Conservation (phyloP, 345 rosid species). For the Kandelia obovata region DNA sequence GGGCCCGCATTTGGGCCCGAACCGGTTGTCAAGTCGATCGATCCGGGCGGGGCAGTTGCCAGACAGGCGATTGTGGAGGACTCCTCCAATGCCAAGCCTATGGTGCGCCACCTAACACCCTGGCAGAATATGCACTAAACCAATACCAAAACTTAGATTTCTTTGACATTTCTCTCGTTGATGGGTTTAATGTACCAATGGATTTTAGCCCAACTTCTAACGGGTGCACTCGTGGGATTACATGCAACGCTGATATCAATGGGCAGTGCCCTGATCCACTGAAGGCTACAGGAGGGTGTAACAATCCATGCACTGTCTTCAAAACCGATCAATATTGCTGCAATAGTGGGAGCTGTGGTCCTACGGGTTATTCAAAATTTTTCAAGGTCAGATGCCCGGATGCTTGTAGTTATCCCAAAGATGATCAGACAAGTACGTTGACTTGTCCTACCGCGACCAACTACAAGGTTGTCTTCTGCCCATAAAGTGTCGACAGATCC, state of each 20-base stretch:
- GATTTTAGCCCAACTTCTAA: conserved; percentile 15
- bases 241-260: not conserved
- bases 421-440: conserved; percentile 13
- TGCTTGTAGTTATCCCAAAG: conserved; percentile 23
- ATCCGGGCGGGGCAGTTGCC: not conserved
- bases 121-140: conserved; percentile 10
- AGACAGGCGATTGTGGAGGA: conserved; percentile 18
- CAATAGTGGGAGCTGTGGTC: conserved; percentile 8
- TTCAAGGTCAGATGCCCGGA: conserved; percentile 16
- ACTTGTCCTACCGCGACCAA: conserved; percentile 19
- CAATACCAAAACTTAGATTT: not conserved
- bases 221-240: not conserved
- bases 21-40: conserved; percentile 17
- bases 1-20: conserved; percentile 20
- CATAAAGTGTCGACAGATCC: not conserved
- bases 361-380: conserved; percentile 8
- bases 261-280: conserved; percentile 10
- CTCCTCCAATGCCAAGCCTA: not conserved
- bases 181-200: conserved; percentile 26
- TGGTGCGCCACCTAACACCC: conserved; percentile 5
- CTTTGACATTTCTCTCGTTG: conserved; percentile 15
- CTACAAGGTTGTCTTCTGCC: conserved; percentile 20
- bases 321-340: conserved; percentile 18
- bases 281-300: not conserved
- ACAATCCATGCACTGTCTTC: conserved; percentile 13